Evolutionary conservation across 257 asterid species (phyloP).

Genomic region (Sherardia arvensis): DNA sequence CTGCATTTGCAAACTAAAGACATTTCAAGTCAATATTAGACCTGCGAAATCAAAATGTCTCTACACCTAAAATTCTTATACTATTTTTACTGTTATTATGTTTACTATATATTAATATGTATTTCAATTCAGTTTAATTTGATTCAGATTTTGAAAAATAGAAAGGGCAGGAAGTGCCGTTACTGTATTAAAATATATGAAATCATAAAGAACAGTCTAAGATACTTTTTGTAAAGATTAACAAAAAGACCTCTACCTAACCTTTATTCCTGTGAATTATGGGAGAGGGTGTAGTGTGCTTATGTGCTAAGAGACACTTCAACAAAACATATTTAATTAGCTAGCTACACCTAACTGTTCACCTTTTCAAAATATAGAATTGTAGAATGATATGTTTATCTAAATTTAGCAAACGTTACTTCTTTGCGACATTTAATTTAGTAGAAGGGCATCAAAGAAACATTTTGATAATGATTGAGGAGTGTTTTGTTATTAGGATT

Average conservation of each 20-base stretch:
- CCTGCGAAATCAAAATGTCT: too few species aligned
- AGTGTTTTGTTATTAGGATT: too few species aligned
- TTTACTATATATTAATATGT: too few species aligned
- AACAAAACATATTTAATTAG: background rate
- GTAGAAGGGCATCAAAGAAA: too few species aligned
- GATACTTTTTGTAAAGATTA: background rate
- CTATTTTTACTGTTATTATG: too few species aligned
- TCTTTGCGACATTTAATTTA: background rate
- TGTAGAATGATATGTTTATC: background rate
- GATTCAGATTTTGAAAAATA: too few species aligned
- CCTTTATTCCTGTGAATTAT: background rate
- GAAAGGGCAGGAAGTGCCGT: too few species aligned
- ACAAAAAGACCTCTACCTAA: background rate
- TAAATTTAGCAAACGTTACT: background rate
- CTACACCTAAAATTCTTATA: too few species aligned
- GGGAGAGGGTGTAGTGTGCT: background rate
- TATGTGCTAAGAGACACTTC: background rate
- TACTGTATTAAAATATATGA: background rate
- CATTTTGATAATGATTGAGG: too few species aligned
- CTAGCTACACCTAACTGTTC: background rate
- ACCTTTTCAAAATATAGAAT: background rate
- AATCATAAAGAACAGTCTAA: background rate
- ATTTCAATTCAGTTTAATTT: too few species aligned
- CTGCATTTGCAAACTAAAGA: too few species aligned
- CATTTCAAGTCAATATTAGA: too few species aligned